A percentile compares a stretch with the other conserved stretches of the same genome.
These are phyloP conservation scores for Neurospora sp. DNA, from an alignment of 495 filamentous ascomycete species.

Conservation along the genomic window DNA sequence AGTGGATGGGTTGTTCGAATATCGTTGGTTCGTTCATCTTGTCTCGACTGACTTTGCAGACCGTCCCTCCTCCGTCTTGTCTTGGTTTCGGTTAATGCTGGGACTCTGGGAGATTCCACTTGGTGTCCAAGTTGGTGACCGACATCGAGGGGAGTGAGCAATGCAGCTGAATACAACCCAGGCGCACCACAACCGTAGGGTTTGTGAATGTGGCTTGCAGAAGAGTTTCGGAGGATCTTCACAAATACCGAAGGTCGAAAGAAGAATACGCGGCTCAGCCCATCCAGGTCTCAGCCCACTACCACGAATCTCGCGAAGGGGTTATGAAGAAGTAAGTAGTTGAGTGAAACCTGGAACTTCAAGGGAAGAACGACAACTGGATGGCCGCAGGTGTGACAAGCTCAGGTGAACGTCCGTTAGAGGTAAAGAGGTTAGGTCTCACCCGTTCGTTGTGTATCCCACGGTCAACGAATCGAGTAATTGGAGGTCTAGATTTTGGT, in stretches of 20 bases:
- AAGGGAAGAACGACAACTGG: not conserved
- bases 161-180: not conserved
- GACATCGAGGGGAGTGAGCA: not conserved
- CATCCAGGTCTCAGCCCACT: not conserved
- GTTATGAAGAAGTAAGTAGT: no score
- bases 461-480: not conserved
- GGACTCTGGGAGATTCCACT: not conserved
- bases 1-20: slow-evolving; percentile 23
- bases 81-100: not conserved
- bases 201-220: not conserved
- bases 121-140: not conserved
- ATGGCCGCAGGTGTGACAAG: not conserved
- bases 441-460: not conserved
- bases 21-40: slow-evolving; percentile 27
- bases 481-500: not conserved
- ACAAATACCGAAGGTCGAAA: not conserved
- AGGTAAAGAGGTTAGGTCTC: not conserved
- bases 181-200: not conserved
- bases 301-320: no score
- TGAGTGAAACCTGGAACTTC: not conserved
- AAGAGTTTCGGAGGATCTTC: not conserved
- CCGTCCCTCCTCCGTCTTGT: not conserved
- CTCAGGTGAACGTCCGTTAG: not conserved
- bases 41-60: not conserved
- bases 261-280: not conserved